phyloP scores from a whole-genome alignment of 257 asterid genomes.

The Rehmannia glutinosa region DNA sequence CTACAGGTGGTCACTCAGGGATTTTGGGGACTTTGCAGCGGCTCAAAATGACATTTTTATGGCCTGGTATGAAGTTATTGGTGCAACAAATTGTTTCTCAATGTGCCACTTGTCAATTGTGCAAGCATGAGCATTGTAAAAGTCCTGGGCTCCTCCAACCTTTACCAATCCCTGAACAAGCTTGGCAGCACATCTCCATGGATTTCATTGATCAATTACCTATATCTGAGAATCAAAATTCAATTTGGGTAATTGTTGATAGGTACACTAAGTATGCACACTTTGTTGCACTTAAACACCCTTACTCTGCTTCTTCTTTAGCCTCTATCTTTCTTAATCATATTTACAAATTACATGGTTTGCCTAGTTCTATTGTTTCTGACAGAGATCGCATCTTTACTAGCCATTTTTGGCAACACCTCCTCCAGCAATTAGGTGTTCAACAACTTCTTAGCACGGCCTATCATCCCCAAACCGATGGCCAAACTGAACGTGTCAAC shows the following conservation, averaged over 20 bases:
- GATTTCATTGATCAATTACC: not conserved
- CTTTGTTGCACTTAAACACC: not conserved
- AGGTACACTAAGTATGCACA: not conserved
- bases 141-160: not conserved
- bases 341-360: not conserved
- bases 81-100: not conserved
- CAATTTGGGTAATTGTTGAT: slow-evolving; percentile 13
- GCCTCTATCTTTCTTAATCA: not conserved
- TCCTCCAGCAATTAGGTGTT: not conserved
- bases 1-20: not conserved
- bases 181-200: not conserved
- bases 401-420: not conserved
- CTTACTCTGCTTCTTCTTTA: not conserved
- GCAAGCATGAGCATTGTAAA: not conserved
- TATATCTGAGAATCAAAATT: not conserved
- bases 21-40: not conserved
- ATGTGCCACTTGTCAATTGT: not conserved
- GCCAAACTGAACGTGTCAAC: not conserved
- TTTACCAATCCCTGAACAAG: not conserved
- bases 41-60: not conserved
- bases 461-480: not conserved
- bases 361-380: not conserved
- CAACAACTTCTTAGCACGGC: not conserved
- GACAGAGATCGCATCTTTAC: not conserved
- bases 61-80: not conserved